These are phyloP conservation scores for Chenopodium berlandieri DNA, from an alignment of 148 eudicot genomes.

Conservation along the genomic window DNA sequence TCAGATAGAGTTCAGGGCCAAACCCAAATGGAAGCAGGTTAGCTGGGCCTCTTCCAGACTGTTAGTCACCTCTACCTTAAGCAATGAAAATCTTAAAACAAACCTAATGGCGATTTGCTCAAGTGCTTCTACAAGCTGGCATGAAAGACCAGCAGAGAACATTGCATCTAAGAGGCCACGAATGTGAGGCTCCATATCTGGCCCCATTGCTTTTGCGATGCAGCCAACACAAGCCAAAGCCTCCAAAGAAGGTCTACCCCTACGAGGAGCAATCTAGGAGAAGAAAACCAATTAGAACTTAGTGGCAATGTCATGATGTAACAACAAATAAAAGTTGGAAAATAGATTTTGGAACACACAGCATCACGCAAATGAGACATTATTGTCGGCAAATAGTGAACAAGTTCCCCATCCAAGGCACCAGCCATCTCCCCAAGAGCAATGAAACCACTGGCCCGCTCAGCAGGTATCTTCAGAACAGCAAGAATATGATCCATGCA, in stretches of 20 bases:
- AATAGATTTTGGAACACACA: conserved; percentile 41
- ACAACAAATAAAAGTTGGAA: not conserved
- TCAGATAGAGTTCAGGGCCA: not conserved
- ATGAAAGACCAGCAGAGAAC: conserved; percentile 89
- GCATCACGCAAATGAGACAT: conserved; percentile 92
- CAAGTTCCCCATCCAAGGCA: conserved; percentile 95
- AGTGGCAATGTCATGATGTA: not conserved
- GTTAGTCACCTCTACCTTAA: not conserved
- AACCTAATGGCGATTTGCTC: conserved; percentile 76
- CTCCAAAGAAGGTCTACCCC: conserved; percentile 90
- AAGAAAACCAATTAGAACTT: conserved; percentile 12
- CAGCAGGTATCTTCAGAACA: conserved; percentile 89
- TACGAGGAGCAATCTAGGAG: conserved; percentile 92
- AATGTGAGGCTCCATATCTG: conserved; percentile 74
- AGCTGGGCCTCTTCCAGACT: not conserved
- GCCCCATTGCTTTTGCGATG: conserved; percentile 94
- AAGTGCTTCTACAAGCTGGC: conserved; percentile 75
- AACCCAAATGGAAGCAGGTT: not conserved
- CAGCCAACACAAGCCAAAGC: conserved; percentile 96
- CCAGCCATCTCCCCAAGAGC: conserved; percentile 99
- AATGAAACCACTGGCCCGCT: conserved; percentile 89
- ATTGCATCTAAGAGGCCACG: conserved; percentile 88
- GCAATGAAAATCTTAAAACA: not conserved
- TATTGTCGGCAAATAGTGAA: conserved; percentile 95
- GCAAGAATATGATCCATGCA: conserved; percentile 98